A percentile compares a stretch with the other conserved stretches of the same genome.
Evolutionary conservation across 805 yeast species (phyloP).

Genomic region (Candida arabinofermentans): DNA sequence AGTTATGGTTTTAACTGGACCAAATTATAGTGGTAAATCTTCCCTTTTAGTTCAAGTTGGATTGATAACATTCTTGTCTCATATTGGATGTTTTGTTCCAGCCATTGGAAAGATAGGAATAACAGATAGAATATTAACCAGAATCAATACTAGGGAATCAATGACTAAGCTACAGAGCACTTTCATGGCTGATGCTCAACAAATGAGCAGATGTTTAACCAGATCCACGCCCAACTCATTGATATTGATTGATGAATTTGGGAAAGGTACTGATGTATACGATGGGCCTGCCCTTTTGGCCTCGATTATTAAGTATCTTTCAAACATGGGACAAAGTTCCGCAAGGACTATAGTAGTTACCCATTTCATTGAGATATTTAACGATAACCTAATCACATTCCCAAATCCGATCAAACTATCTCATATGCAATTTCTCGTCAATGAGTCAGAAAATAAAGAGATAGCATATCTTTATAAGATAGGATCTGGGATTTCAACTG

Average conservation of each 20-base stretch:
- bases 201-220: slow-evolving; percentile 28
- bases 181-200: slow-evolving; percentile 45
- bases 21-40: slow-evolving; percentile 51
- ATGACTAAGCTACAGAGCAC: slow-evolving; percentile 41
- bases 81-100: slow-evolving; percentile 54
- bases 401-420: slow-evolving; percentile 15
- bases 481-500: slow-evolving; percentile 28
- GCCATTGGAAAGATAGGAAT: slow-evolving; percentile 45
- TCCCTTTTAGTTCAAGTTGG: slow-evolving; percentile 48
- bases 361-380: slow-evolving; percentile 41
- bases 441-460: slow-evolving; percentile 8
- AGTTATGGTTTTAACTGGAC: slow-evolving; percentile 43
- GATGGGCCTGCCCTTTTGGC: slow-evolving; percentile 46
- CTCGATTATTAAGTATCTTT: slow-evolving; percentile 30
- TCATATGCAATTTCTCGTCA: slow-evolving; percentile 24
- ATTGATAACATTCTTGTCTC: slow-evolving; percentile 44
- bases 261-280: slow-evolving; percentile 46
- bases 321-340: slow-evolving; percentile 19
- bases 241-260: slow-evolving; percentile 50
- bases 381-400: slow-evolving; percentile 17
- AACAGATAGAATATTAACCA: slow-evolving; percentile 38
- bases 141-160: slow-evolving; percentile 40
- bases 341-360: slow-evolving; percentile 34
- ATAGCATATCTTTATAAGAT: slow-evolving; percentile 34
- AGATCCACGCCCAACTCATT: slow-evolving; percentile 41